These are phyloP conservation scores for Blastobotrys aristatus DNA, from an alignment of 1,139 yeast genomes.

Conservation along the genomic window DNA sequence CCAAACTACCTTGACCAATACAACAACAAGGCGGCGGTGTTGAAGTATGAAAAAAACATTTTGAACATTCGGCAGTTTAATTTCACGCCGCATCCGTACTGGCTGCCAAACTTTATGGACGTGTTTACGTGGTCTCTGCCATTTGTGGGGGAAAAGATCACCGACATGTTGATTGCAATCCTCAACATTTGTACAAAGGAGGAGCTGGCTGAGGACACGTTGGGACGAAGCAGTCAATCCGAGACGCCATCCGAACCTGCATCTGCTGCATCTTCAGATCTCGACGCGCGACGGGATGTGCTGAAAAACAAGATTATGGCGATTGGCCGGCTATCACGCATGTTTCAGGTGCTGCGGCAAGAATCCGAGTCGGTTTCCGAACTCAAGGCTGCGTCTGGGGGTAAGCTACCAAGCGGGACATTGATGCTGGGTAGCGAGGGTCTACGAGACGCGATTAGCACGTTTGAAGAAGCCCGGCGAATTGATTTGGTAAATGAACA, in stretches of 20 bases:
- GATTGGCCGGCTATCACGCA: slow-evolving; percentile 88
- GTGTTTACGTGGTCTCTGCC: slow-evolving; percentile 98
- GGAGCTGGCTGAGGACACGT: slow-evolving; percentile 68
- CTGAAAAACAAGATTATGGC: slow-evolving; percentile 88
- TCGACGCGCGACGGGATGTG: slow-evolving; percentile 49
- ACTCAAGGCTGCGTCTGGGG: slow-evolving; percentile 63
- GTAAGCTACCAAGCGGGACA: slow-evolving; percentile 82
- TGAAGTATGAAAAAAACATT: slow-evolving; percentile 82
- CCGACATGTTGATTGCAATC: slow-evolving; percentile 88
- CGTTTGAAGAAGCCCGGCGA: slow-evolving; percentile 78
- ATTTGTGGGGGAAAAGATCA: slow-evolving; percentile 92
- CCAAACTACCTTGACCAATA: slow-evolving; percentile 93
- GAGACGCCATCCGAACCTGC: slow-evolving; percentile 12
- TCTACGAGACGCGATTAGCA: slow-evolving; percentile 58
- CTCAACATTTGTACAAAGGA: slow-evolving; percentile 93
- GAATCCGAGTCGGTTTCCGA: slow-evolving; percentile 86
- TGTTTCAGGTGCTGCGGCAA: slow-evolving; percentile 85
- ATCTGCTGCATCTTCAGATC: slow-evolving; percentile 11
- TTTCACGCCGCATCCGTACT: slow-evolving; percentile 91
- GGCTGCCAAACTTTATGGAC: slow-evolving; percentile 97
- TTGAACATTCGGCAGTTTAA: slow-evolving; percentile 96
- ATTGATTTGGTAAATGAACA: slow-evolving; percentile 86
- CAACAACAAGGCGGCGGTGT: slow-evolving; percentile 92
- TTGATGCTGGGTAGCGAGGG: slow-evolving; percentile 81
- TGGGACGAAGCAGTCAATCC: slow-evolving; percentile 7